These are phyloP conservation scores for Malus hybrid DNA, from an alignment of 331 rosid genomes.

Conservation along the genomic window DNA sequence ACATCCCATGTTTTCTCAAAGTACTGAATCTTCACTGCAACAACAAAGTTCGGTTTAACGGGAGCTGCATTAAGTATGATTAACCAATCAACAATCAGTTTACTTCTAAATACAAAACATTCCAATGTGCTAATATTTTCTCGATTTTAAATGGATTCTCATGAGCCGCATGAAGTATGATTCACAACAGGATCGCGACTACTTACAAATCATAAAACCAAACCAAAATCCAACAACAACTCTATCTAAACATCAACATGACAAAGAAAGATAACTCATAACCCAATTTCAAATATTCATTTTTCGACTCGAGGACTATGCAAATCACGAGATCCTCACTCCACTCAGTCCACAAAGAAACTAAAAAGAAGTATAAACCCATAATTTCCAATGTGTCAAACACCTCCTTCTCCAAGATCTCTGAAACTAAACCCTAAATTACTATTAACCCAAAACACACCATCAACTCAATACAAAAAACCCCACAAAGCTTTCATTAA, in stretches of 20 bases:
- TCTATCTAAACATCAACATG: not conserved
- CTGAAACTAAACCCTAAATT: constrained; percentile 23
- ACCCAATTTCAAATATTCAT: not conserved
- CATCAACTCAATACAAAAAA: not conserved
- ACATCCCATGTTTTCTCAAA: not conserved
- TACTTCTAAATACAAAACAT: not conserved
- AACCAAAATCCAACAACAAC: not conserved
- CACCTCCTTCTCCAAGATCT: not conserved
- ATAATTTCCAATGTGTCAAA: not conserved
- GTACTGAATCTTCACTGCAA: not conserved
- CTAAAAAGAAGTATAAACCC: not conserved
- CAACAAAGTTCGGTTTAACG: not conserved
- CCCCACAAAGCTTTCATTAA: not conserved
- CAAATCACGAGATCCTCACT: not conserved
- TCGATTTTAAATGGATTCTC: not conserved
- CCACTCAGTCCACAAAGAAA: not conserved
- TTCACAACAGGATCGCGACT: not conserved
- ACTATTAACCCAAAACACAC: not conserved
- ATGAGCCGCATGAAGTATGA: not conserved
- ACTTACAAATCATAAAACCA: not conserved
- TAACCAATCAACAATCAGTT: not conserved
- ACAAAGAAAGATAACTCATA: not conserved
- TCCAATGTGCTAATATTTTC: not conserved
- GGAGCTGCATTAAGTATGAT: not conserved
- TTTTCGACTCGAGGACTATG: not conserved